These are phyloP conservation scores for Cocos nucifera DNA, from an alignment of 176 grass and related monocot species.

Conservation along the genomic window DNA sequence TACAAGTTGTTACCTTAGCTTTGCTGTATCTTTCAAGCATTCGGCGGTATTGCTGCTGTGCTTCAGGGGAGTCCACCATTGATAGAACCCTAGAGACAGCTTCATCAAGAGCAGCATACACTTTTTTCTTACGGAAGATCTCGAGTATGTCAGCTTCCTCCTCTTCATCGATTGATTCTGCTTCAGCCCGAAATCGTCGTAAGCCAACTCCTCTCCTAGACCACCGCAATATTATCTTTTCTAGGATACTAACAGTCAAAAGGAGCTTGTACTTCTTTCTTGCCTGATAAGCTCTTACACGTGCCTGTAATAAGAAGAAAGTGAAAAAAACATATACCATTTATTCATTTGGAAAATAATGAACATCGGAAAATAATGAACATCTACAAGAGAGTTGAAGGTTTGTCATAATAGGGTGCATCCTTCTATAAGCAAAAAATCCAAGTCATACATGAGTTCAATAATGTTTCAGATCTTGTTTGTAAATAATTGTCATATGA, in stretches of 20 bases:
- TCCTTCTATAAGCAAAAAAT: too few species aligned
- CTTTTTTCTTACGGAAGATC: slow-evolving; percentile 62
- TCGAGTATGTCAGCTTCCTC: slow-evolving; percentile 49
- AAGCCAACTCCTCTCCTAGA: slow-evolving; percentile 53
- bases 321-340: too few species aligned
- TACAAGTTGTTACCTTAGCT: slow-evolving; percentile 30
- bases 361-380: too few species aligned
- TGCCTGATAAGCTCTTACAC: slow-evolving; percentile 70
- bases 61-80: slow-evolving; percentile 29
- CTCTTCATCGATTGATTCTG: slow-evolving; percentile 42
- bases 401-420: too few species aligned
- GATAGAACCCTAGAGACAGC: slow-evolving; percentile 62
- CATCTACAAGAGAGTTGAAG: too few species aligned
- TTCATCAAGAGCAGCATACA: slow-evolving; percentile 60
- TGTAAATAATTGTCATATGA: too few species aligned
- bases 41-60: slow-evolving; percentile 62
- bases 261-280: slow-evolving; percentile 51
- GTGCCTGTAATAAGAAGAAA: slow-evolving; percentile 39
- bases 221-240: slow-evolving; percentile 77
- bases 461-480: too few species aligned
- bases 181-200: slow-evolving; percentile 35
- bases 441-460: background rate
- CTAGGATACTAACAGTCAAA: slow-evolving; percentile 49
- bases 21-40: slow-evolving; percentile 61
- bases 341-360: too few species aligned